Evolutionary conservation across 169 alveolate species (phyloP).

Genomic region (Eimeria tenella): DNA sequence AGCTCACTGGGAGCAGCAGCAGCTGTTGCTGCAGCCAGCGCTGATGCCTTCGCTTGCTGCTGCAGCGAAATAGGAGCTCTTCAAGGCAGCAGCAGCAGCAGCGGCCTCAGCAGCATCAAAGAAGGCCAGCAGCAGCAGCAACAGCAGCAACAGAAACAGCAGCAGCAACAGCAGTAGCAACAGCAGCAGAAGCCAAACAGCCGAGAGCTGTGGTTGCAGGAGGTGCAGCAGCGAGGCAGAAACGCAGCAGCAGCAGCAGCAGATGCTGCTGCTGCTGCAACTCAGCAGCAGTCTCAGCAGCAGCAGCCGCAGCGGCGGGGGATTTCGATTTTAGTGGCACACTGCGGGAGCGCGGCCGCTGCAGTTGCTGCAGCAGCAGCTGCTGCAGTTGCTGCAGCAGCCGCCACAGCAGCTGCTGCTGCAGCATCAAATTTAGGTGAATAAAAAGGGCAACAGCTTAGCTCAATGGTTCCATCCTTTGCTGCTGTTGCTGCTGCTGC

Average conservation of each 20-base stretch:
- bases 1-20: not conserved
- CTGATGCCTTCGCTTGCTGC: too few species aligned
- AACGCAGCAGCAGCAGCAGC: conserved; percentile 16
- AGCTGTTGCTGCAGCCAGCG: not conserved
- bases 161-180: not conserved
- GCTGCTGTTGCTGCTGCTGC: conserved; percentile 7
- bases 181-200: not conserved
- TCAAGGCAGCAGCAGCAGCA: too few species aligned
- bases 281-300: conserved; percentile 68
- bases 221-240: conserved; percentile 15
- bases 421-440: not conserved
- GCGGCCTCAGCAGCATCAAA: too few species aligned
- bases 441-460: conserved; percentile 88
- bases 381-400: conserved; percentile 27
- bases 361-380: not conserved
- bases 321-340: conserved; percentile 14
- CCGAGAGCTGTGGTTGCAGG: not conserved
- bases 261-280: conserved; percentile 71
- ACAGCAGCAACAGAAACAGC: not conserved
- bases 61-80: too few species aligned
- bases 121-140: conserved; percentile 6
- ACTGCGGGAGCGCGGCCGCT: too few species aligned
- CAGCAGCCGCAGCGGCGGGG: conserved; percentile 48
- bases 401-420: not conserved
- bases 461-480: conserved; percentile 70